Base-by-base conservation (phyloP, 2,329 filamentous ascomycete genomes). In the Coniochaeta hoffmannii region DNA sequence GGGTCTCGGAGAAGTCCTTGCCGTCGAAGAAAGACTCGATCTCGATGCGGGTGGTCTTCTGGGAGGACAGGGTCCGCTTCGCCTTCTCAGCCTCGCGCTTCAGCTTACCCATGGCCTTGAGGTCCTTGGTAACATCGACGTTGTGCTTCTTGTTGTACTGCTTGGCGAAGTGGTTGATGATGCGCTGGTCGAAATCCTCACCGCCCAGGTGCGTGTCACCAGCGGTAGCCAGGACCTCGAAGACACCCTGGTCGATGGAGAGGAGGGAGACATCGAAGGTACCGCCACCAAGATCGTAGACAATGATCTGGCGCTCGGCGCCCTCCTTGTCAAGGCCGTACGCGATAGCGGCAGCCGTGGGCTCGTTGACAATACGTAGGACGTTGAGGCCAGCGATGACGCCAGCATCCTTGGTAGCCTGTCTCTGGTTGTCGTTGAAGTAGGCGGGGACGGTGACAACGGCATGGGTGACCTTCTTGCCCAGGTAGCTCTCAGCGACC, bases 21-120 rank as follows among this genome's bases (percentile, higher is more conserved):
- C 94, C 94, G 66, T 96, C 86, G 78, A 90, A 88, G 88, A 99
- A 96, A 64, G 90, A 87, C 76, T 99, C 94, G 62, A 99, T 97
- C 79, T 97, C 94, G 65, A 96, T 91, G 65, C 90, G 89, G 64
- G 90, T 90, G 63, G 88, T 91, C 86, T 90, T 92, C 79, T 95
- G 90, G 63, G 90, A 94, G 69, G 89, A 96, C 56, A 99, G 87
- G 66, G 92, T 95, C 70, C 94, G 90, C 89, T 99, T 99, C 77
- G 94, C 94, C 86, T 97, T 97, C 77, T 99, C 94, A 65, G 94
- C 93, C 77, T 97, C 94, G 68, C 94, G 92, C 90, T 97, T 97
- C 66, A 99, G 85, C 81, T 97, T 99, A 79, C 92, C 90, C 92
- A 97, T 97, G 64, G 93, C 88, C 89, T 97, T 97, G 63, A 87